These are phyloP conservation scores for Corylus avellana DNA, from an alignment of 306 rosid genomes.

Conservation along the genomic window DNA sequence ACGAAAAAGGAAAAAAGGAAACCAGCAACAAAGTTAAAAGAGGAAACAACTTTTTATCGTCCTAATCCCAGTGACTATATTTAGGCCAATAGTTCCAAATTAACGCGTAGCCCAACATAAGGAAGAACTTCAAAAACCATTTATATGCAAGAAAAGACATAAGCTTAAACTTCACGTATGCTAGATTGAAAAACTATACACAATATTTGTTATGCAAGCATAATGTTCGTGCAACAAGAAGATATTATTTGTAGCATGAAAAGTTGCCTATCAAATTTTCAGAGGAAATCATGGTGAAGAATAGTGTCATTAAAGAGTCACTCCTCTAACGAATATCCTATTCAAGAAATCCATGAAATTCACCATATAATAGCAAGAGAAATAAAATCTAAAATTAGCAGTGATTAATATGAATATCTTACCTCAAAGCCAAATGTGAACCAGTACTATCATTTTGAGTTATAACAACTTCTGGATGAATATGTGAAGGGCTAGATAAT, in stretches of 20 bases:
- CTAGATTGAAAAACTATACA: not conserved
- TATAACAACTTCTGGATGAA: conserved; percentile 35
- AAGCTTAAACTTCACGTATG: conserved; percentile 12
- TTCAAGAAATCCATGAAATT: not conserved
- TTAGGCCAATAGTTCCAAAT: no score
- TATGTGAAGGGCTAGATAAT: conserved; percentile 49
- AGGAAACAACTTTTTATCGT: no score
- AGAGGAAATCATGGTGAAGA: not conserved
- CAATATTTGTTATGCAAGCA: conserved; percentile 4
- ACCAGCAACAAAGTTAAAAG: no score
- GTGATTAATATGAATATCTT: conserved; percentile 20
- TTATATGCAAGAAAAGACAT: conserved; percentile 14
- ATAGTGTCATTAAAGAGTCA: not conserved
- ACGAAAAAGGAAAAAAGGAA: no score
- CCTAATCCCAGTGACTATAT: no score
- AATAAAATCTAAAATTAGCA: conserved; percentile 2
- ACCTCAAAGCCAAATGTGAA: conserved; percentile 72
- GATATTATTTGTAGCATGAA: not conserved
- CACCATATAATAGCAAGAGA: conserved; percentile 4
- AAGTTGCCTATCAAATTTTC: not conserved
- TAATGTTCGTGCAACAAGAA: not conserved
- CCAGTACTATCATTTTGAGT: conserved; percentile 36
- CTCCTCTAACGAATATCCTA: not conserved
- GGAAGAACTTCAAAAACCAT: conserved; percentile 3
- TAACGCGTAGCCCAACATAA: not conserved